Percentiles rank a stretch among this genome's conserved stretches.
These are phyloP conservation scores for Rhynchospora tenuis DNA, from an alignment of 176 grass and related monocot species.

Conservation along the genomic window DNA sequence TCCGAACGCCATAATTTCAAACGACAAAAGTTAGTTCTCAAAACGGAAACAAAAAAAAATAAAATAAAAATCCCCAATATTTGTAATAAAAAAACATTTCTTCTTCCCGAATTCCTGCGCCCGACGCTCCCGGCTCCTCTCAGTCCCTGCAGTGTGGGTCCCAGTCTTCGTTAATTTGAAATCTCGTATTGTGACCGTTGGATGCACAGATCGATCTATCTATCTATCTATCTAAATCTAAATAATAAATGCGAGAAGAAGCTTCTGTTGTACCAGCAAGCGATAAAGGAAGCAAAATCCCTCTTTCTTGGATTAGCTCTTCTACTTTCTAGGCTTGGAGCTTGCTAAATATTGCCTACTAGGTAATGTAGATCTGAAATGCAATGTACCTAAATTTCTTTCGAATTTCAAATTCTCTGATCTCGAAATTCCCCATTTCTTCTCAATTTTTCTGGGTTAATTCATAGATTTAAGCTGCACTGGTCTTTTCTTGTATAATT, in stretches of 20 bases:
- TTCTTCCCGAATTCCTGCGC: neutral
- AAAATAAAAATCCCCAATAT: neutral
- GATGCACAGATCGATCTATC: neutral
- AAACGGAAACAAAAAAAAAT: neutral
- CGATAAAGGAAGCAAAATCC: slow-evolving; percentile 3
- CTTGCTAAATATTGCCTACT: neutral
- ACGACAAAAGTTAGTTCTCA: neutral
- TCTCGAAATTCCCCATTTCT: neutral
- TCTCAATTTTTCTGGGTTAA: neutral
- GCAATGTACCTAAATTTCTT: neutral
- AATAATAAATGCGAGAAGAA: slow-evolving; percentile 1
- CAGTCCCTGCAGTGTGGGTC: neutral
- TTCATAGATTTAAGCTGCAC: neutral
- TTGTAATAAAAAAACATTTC: neutral
- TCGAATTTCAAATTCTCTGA: neutral
- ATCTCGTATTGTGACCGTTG: neutral
- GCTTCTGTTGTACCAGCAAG: slow-evolving; percentile 4
- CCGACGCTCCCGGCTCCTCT: neutral
- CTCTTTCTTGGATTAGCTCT: neutral
- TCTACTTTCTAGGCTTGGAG: neutral
- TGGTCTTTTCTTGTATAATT: neutral
- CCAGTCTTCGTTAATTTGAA: neutral
- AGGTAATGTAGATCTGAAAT: slow-evolving; percentile 5
- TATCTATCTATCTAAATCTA: neutral
- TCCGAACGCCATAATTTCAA: slow-evolving; percentile 4